phyloP scores from a whole-genome alignment of 164 flowering plant species.

The Magnolia changhungtana region DNA sequence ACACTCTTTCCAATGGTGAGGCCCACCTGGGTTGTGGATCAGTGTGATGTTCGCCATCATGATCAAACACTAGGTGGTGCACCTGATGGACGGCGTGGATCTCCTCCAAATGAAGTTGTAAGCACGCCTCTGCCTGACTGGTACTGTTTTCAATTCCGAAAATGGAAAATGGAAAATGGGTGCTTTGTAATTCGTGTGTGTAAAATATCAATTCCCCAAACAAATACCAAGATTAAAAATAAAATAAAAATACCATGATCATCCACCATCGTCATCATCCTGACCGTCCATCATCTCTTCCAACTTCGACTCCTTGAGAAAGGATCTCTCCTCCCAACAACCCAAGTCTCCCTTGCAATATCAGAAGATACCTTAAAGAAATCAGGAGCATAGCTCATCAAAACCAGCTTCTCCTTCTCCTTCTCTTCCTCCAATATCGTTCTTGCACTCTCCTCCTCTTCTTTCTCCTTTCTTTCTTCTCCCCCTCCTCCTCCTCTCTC shows the following conservation, averaged over 20 bases:
- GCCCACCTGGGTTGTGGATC: too few species aligned
- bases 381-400: conserved; percentile 60
- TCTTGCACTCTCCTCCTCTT: conserved; percentile 22
- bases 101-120: too few species aligned
- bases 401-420: conserved; percentile 42
- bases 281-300: conserved; percentile 45
- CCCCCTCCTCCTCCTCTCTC: conserved; percentile 19
- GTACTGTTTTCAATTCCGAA: background rate
- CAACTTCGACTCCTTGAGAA: conserved; percentile 76
- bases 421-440: conserved; percentile 35
- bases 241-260: background rate
- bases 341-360: conserved; percentile 82
- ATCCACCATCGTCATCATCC: background rate
- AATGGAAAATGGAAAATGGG: background rate
- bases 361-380: conserved; percentile 68
- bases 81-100: too few species aligned
- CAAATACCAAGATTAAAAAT: background rate
- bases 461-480: conserved; percentile 19
- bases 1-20: too few species aligned
- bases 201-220: background rate
- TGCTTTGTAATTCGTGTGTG: background rate
- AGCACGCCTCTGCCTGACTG: too few species aligned
- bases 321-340: conserved; percentile 60
- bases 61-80: too few species aligned
- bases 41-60: too few species aligned